phyloP scores from a whole-genome alignment of 345 rosid genomes.

The Eucalyptus pauciflora region DNA sequence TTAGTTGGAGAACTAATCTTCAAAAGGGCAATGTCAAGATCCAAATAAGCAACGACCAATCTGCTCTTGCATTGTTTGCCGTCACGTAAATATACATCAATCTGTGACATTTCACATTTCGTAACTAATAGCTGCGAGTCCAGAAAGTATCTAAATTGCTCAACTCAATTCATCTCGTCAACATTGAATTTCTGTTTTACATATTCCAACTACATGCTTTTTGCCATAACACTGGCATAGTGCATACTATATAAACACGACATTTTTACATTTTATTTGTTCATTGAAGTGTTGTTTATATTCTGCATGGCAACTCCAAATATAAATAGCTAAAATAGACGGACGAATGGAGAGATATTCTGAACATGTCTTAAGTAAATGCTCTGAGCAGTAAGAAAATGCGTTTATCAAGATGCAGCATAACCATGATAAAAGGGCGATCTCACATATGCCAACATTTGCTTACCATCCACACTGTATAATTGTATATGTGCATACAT shows the following conservation, averaged over 20 bases:
- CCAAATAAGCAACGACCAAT: constrained; percentile 65
- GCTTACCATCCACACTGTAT: background rate
- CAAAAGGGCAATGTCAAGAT: constrained; percentile 86
- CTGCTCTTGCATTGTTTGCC: constrained; percentile 62
- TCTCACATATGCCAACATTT: background rate
- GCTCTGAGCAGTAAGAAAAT: background rate
- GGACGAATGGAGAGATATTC: background rate
- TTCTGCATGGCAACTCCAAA: background rate
- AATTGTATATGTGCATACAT: background rate
- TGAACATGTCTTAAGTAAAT: background rate
- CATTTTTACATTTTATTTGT: background rate
- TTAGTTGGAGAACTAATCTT: constrained; percentile 45
- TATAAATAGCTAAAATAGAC: background rate
- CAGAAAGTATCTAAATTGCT: background rate
- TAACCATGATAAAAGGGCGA: background rate
- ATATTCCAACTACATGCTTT: background rate
- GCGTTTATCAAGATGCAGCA: background rate
- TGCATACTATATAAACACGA: background rate
- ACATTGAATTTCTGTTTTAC: background rate
- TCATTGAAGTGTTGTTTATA: background rate
- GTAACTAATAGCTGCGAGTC: background rate
- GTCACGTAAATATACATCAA: constrained; percentile 79
- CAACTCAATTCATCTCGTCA: background rate
- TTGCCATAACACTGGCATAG: background rate
- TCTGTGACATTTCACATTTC: constrained; percentile 20